Percentiles rank a stretch among this genome's conserved stretches.
phyloP scores from a whole-genome alignment of 441 rosid species.

The Daphne laureola region DNA sequence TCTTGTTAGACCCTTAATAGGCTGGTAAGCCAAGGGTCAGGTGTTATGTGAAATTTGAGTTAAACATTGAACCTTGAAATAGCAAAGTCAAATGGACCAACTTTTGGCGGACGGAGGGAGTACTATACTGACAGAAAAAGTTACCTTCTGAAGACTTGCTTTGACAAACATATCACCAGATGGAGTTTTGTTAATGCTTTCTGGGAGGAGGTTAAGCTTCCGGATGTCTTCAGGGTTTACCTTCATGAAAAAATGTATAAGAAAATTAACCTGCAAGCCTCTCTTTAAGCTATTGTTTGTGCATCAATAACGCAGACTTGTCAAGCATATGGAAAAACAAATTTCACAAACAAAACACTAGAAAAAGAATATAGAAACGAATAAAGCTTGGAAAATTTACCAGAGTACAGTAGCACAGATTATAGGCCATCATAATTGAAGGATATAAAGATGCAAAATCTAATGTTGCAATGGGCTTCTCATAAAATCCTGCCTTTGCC shows the following conservation, averaged over 20 bases:
- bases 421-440: conserved; percentile 99
- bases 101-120: no score
- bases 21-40: no score
- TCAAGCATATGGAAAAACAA: background rate
- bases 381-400: conserved; percentile 30
- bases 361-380: conserved; percentile 3
- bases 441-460: conserved; percentile 99
- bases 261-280: conserved; percentile 18
- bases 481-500: conserved; percentile 88
- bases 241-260: conserved; percentile 32
- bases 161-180: conserved; percentile 95
- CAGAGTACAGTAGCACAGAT: conserved; percentile 94
- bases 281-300: background rate
- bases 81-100: no score
- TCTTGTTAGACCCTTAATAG: no score
- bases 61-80: no score
- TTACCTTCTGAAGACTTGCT: conserved; percentile 77
- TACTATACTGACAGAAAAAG: no score
- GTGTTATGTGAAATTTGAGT: no score
- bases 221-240: conserved; percentile 84
- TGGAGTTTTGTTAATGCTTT: conserved; percentile 80
- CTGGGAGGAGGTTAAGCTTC: conserved; percentile 79
- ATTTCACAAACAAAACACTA: conserved; percentile 4
- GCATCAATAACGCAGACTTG: background rate
- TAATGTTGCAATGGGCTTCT: conserved; percentile 90